Percentiles rank a stretch among this genome's conserved stretches.
These are phyloP conservation scores for Penicillium steckii DNA, from an alignment of 495 filamentous ascomycete genomes.

Conservation along the genomic window DNA sequence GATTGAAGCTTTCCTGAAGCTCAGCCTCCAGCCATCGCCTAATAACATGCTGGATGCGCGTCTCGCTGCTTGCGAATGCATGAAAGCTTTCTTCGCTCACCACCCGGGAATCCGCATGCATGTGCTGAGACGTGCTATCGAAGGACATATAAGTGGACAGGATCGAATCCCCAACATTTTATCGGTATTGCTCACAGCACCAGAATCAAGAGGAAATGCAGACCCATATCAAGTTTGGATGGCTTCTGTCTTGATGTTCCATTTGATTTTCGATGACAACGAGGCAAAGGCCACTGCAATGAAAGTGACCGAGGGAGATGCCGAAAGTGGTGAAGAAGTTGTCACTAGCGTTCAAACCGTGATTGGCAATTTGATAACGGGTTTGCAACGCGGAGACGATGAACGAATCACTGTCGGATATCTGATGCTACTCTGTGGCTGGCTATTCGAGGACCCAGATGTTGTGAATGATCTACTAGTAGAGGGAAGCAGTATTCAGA, in stretches of 20 bases:
- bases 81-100: constrained; percentile 86
- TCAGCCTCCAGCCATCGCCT: constrained; percentile 67
- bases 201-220: constrained; percentile 52
- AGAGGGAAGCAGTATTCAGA: constrained; percentile 92
- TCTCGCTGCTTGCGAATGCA: constrained; percentile 80
- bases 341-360: constrained; percentile 91
- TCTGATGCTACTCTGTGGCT: constrained; percentile 87
- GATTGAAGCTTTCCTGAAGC: constrained; percentile 89
- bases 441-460: constrained; percentile 89
- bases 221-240: constrained; percentile 94
- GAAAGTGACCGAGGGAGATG: constrained; percentile 83
- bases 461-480: constrained; percentile 91
- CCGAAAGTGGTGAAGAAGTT: constrained; percentile 88
- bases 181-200: constrained; percentile 69
- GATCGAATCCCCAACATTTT: constrained; percentile 90
- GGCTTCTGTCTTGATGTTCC: constrained; percentile 83
- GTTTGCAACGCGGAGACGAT: constrained; percentile 72
- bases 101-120: constrained; percentile 77
- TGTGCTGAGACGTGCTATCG: constrained; percentile 85
- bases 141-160: constrained; percentile 74
- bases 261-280: constrained; percentile 79
- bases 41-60: constrained; percentile 73
- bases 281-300: constrained; percentile 80
- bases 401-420: constrained; percentile 82
- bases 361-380: constrained; percentile 75